Evolutionary conservation across 345 rosid species (phyloP), one percentile per base, ranked within the genome.

Genomic region (Eucalyptus sideroxylon): DNA sequence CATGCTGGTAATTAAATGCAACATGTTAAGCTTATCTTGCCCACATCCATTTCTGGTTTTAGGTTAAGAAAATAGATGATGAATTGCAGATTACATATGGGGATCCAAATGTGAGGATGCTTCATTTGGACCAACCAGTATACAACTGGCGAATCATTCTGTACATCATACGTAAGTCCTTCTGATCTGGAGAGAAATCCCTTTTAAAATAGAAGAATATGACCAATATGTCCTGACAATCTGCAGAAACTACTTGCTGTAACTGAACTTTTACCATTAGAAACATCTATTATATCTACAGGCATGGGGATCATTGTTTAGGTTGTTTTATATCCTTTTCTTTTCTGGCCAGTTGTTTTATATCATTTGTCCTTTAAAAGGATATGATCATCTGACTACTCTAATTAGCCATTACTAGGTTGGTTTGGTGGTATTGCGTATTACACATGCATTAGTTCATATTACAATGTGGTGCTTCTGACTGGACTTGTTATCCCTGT

Each of bases 61-160:
- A 50, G 60, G 49, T 26, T 34, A 31, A 12, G 11, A 59, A 34
- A 86, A 8, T 86, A 24, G 86, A 34, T 85, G 89, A 81, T 72
- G 23, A 37, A 89, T 62, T 45, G 80, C 94, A 98, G 99, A 96
- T 98, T 93, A 98, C 99, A 4, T 98, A 98, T 49, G 99, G 99
- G 88, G 99, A 96, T 90, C 99, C 99, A 5, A 94, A 92, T 89
- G 99, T 92, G 90, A 96, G 99, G 93, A 96, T 98, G 98, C 94
- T 94, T 89, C 97, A 97, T 94, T 89, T 98, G 94, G 94, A 86
- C 91, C 93, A 91, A 47, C 89, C 95, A 42, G 92, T 67, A 4
- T 96, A 96, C 94, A 93, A 92, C 90, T 98, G 99, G 99, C 93
- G 92, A 89, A 94, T 95, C 88, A 87, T 91, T 83, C 92, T 97